Evolutionary conservation across 1,284 basidiomycete genomes (phyloP).

Genomic region (Trichosporon ovoides): DNA sequence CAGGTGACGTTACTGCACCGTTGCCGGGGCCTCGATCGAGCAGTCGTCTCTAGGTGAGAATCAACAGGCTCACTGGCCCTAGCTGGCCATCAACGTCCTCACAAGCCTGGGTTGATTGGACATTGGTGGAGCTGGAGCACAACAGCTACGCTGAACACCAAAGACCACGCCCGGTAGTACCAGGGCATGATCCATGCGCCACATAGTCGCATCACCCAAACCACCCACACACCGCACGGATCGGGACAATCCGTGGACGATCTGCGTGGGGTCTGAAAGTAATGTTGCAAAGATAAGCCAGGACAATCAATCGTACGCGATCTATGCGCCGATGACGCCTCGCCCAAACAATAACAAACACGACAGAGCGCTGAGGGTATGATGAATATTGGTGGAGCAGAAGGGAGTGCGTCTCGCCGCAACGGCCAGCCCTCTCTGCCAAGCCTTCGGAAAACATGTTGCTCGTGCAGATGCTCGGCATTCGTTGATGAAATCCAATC

Average conservation of each 20-base stretch:
- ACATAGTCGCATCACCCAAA: not conserved
- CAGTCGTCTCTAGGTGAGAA: not conserved
- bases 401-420: no score
- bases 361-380: no score
- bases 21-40: conserved; percentile 6
- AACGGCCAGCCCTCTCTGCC: no score
- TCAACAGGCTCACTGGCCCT: not conserved
- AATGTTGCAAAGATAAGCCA: not conserved
- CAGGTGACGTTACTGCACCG: conserved; percentile 1
- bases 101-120: not conserved
- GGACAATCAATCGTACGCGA: not conserved
- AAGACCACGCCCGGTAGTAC: not conserved
- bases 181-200: not conserved
- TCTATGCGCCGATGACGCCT: not conserved
- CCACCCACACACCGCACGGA: not conserved
- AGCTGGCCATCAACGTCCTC: no score
- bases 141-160: not conserved
- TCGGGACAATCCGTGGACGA: not conserved
- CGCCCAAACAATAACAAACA: not conserved
- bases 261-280: not conserved
- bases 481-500: no score
- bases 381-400: no score
- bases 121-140: not conserved
- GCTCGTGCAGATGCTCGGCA: no score
- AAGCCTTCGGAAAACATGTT: no score